Conservation (phyloP, 108 stramenopile genomes). For the Cyclotella sp. region DNA sequence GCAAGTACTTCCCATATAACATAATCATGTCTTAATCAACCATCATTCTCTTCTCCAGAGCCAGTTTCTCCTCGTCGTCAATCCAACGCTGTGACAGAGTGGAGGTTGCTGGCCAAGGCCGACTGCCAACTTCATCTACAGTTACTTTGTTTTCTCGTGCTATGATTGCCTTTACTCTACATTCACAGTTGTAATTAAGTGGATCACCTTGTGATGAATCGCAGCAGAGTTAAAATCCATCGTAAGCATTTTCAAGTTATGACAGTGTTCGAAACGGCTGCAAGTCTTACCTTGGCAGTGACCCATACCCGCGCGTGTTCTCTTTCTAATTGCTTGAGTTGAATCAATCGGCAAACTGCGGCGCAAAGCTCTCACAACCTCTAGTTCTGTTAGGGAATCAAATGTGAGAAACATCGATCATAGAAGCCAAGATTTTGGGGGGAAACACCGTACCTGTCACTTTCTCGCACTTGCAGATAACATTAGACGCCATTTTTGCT, state of each 20-base stretch:
- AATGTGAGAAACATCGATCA: neutral
- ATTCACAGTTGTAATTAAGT: slow-evolving; percentile 78
- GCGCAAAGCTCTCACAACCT: slow-evolving; percentile 76
- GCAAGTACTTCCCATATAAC: neutral
- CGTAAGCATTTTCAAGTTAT: neutral
- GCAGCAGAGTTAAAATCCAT: neutral
- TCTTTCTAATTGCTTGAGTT: slow-evolving; percentile 77
- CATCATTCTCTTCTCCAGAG: slow-evolving; percentile 55
- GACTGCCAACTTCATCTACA: slow-evolving; percentile 63
- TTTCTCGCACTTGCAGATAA: slow-evolving; percentile 84
- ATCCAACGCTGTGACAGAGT: slow-evolving; percentile 77
- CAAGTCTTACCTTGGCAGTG: slow-evolving; percentile 48
- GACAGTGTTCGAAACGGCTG: neutral
- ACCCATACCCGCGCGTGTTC: slow-evolving; percentile 82
- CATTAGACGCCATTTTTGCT: slow-evolving; percentile 67
- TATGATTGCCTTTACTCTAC: slow-evolving; percentile 74
- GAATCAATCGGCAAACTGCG: slow-evolving; percentile 79
- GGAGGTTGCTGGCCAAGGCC: slow-evolving; percentile 84
- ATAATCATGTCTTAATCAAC: neutral
- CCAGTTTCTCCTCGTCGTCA: slow-evolving; percentile 64
- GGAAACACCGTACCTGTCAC: slow-evolving; percentile 53
- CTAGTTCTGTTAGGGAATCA: slow-evolving; percentile 46
- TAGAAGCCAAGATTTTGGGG: neutral
- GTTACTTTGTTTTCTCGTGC: slow-evolving; percentile 68
- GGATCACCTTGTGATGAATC: slow-evolving; percentile 57